Conservation (phyloP, 306 rosid species). For the Carpinus fangiana region DNA sequence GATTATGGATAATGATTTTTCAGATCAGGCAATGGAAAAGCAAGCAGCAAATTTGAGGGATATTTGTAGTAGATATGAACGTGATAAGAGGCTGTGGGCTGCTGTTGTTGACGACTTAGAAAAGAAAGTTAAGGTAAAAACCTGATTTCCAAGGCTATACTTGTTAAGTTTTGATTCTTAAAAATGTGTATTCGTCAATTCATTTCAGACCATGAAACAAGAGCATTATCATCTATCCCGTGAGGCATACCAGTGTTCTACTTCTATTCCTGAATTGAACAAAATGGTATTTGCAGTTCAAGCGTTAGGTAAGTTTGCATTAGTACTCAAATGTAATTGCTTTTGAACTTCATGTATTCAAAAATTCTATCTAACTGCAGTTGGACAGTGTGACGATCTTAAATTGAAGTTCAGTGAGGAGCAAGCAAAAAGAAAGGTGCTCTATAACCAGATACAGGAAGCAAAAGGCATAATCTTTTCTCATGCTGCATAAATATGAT, state of each 20-base stretch:
- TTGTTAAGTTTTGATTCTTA: conserved; percentile 3
- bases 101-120: conserved; percentile 11
- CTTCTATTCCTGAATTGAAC: conserved; percentile 28
- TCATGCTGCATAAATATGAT: neutral
- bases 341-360: neutral
- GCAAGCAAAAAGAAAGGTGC: conserved; percentile 29
- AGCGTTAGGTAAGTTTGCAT: conserved; percentile 25
- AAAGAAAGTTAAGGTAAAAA: conserved; percentile 17
- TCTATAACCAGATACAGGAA: conserved; percentile 32
- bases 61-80: conserved; percentile 7
- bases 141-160: neutral
- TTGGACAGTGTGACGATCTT: conserved; percentile 16
- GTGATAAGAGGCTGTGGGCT: conserved; percentile 26
- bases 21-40: conserved; percentile 23
- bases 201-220: conserved; percentile 28
- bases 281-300: conserved; percentile 35
- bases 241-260: conserved; percentile 19
- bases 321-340: neutral
- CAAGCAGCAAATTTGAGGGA: conserved; percentile 15
- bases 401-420: conserved; percentile 29
- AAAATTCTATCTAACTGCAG: conserved; percentile 18
- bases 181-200: neutral
- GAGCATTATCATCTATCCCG: conserved; percentile 17
- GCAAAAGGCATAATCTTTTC: conserved; percentile 25
- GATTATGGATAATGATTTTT: neutral